phyloP scores from a whole-genome alignment of 495 filamentous ascomycete species.

The Hypomontagnella submonticulosa region DNA sequence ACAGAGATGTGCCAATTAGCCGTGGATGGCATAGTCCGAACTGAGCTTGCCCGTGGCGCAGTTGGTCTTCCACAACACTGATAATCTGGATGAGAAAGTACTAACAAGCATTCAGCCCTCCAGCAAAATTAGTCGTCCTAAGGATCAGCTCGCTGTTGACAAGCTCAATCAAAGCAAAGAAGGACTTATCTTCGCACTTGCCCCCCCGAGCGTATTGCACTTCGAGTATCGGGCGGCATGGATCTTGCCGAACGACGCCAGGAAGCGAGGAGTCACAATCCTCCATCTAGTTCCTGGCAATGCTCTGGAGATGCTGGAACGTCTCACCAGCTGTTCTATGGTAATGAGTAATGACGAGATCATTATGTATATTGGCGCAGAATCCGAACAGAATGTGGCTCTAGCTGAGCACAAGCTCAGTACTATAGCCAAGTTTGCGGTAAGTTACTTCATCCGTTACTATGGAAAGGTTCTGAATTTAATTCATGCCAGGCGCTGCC shows the following conservation, averaged over 20 bases:
- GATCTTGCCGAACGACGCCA: conserved; percentile 26
- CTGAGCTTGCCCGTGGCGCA: conserved; percentile 21
- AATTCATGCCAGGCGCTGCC: conserved; percentile 6
- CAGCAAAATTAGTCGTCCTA: background rate
- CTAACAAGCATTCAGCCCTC: conserved; percentile 20
- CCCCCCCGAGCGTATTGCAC: conserved; percentile 28
- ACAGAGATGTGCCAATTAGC: conserved; percentile 38
- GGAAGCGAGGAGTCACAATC: conserved; percentile 7
- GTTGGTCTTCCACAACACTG: conserved; percentile 33
- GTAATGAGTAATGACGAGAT: conserved; percentile 31
- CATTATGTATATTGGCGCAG: conserved; percentile 51
- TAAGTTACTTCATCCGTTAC: conserved; percentile 37
- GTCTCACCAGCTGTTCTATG: conserved; percentile 45
- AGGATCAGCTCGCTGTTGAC: background rate
- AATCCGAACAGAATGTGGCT: conserved; percentile 29
- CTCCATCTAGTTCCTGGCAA: conserved; percentile 33
- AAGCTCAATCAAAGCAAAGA: background rate
- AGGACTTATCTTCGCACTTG: conserved; percentile 6
- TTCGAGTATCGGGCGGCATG: conserved; percentile 16
- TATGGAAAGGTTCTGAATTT: background rate
- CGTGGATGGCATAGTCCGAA: conserved; percentile 39
- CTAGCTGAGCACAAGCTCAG: conserved; percentile 50
- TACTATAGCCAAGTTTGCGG: conserved; percentile 48
- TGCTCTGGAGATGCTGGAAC: conserved; percentile 35
- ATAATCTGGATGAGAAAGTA: background rate